Evolutionary conservation across 1,284 basidiomycete species (phyloP).

Genomic region (Grifola frondosa): DNA sequence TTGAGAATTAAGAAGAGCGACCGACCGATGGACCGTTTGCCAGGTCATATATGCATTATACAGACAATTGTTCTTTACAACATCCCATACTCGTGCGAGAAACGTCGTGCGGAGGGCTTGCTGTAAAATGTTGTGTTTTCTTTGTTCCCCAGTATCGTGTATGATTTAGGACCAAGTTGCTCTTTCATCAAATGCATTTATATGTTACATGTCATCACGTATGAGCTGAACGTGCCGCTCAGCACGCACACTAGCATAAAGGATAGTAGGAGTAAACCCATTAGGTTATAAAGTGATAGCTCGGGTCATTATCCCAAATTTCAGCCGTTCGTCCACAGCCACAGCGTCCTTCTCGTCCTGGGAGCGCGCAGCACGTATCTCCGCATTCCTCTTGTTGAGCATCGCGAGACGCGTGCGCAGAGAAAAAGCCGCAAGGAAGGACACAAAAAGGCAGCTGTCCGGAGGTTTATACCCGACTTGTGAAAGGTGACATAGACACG

Average conservation of each 20-base stretch:
- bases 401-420: constrained; percentile 41
- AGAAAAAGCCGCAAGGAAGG: constrained; percentile 40
- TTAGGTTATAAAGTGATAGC: constrained; percentile 41
- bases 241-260: neutral
- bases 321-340: constrained; percentile 31
- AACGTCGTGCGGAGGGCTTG: too few relatives aligned
- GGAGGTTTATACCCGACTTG: neutral
- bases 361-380: constrained; percentile 23
- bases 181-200: too few relatives aligned
- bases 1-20: too few relatives aligned
- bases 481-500: constrained; percentile 5
- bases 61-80: too few relatives aligned
- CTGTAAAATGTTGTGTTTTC: too few relatives aligned
- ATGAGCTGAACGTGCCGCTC: neutral
- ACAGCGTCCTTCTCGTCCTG: constrained; percentile 30
- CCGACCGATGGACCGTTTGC: too few relatives aligned
- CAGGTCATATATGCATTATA: too few relatives aligned
- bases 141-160: too few relatives aligned
- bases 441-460: constrained; percentile 41
- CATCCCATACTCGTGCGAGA: too few relatives aligned
- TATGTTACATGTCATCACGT: neutral
- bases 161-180: too few relatives aligned
- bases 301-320: constrained; percentile 46
- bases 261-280: neutral
- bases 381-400: constrained; percentile 39